A percentile compares a stretch with the other conserved stretches of the same genome.
Conservation (phyloP, 306 rosid genomes). For the Carpinus fangiana region DNA sequence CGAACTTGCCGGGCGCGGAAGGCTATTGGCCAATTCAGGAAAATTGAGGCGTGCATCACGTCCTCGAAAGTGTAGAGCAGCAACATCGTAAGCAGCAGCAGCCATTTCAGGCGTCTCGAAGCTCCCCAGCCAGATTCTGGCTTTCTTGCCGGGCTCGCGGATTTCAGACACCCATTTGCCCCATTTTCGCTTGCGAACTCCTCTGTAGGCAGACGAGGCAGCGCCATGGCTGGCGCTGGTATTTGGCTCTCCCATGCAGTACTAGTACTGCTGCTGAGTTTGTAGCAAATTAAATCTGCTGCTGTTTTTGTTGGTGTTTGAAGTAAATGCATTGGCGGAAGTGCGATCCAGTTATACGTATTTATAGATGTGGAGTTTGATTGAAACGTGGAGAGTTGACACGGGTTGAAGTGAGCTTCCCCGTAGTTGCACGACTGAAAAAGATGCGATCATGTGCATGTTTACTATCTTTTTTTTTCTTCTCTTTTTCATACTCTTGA, state of each 20-base stretch:
- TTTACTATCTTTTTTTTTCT: neutral
- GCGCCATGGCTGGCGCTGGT: conserved; percentile 30
- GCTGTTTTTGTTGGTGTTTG: neutral
- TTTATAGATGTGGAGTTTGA: conserved; percentile 49
- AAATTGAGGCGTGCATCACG: conserved; percentile 67
- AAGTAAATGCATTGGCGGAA: conserved; percentile 13
- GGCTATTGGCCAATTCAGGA: conserved; percentile 52
- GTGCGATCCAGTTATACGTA: conserved; percentile 24
- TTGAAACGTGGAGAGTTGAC: conserved; percentile 25
- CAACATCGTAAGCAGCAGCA: conserved; percentile 83
- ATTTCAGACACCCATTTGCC: conserved; percentile 98
- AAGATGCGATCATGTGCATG: conserved; percentile 2
- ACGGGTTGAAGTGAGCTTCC: conserved; percentile 43
- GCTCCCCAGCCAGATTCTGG: conserved; percentile 89
- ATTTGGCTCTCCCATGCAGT: conserved; percentile 44
- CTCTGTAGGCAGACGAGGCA: conserved; percentile 66
- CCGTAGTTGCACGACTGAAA: conserved; percentile 43
- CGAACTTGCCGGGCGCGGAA: conserved; percentile 68
- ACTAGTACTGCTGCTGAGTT: neutral
- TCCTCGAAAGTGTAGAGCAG: conserved; percentile 76
- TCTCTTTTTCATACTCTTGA: neutral
- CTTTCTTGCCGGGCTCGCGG: conserved; percentile 82
- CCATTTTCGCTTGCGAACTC: conserved; percentile 97
- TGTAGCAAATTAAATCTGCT: neutral
- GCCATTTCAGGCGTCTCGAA: conserved; percentile 86